Conservation (phyloP, 441 rosid genomes). For the Cnidoscolus chayamansa region DNA sequence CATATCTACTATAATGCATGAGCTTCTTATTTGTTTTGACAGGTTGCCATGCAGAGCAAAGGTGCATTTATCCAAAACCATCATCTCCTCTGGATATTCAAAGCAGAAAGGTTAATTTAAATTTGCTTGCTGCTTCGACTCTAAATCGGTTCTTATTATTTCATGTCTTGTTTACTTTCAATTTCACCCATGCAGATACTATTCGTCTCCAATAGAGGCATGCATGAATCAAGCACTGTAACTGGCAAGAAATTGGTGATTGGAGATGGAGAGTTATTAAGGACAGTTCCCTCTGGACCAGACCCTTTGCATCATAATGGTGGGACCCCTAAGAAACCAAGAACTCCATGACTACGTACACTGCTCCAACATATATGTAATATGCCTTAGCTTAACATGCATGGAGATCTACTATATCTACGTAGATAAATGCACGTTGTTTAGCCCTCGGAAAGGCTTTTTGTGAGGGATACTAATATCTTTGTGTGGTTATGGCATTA, state of each 20-base stretch:
- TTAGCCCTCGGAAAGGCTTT: not conserved
- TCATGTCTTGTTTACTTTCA: no score
- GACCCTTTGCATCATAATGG: conserved; percentile 77
- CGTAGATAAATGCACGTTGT: not conserved
- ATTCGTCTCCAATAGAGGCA: not conserved
- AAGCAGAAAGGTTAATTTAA: conserved; percentile 41
- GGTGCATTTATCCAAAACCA: conserved; percentile 18
- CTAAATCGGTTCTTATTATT: no score
- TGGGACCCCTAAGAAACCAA: conserved; percentile 52
- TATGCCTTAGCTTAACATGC: no score
- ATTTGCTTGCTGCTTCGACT: not conserved
- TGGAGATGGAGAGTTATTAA: conserved; percentile 32
- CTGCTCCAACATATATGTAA: no score
- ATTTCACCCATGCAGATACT: conserved; percentile 10
- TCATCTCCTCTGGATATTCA: conserved; percentile 2
- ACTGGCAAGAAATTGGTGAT: conserved; percentile 16
- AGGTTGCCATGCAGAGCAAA: conserved; percentile 34
- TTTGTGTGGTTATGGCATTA: not conserved
- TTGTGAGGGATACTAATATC: not conserved
- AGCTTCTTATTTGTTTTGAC: not conserved
- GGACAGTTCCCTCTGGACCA: conserved; percentile 67
- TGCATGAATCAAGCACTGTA: conserved; percentile 11
- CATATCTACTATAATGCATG: not conserved
- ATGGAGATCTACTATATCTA: not conserved
- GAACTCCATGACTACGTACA: conserved; percentile 34